A percentile compares a stretch with the other conserved stretches of the same genome.
Evolutionary conservation across 768 basidiomycete genomes (phyloP).

Genomic region (Tulasnella sp.): DNA sequence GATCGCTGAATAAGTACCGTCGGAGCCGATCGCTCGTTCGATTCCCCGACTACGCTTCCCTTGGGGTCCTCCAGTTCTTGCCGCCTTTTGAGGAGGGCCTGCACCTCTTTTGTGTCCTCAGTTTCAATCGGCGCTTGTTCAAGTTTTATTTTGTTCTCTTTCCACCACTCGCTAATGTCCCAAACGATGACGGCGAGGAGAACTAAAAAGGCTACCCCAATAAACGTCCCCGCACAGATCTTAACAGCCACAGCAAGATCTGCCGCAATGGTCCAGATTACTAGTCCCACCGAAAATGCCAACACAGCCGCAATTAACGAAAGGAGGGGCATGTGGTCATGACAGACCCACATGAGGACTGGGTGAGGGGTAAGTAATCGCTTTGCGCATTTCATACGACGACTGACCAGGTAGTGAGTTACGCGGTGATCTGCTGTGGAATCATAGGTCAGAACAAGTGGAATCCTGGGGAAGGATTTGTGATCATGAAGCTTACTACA

Average conservation of each 20-base stretch:
- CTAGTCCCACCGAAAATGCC: constrained; percentile 26
- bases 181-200: constrained; percentile 22
- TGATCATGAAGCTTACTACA: constrained; percentile 20
- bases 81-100: background rate
- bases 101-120: background rate
- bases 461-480: too few relatives aligned
- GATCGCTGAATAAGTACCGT: too few relatives aligned
- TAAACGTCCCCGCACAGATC: background rate
- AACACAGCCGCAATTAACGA: constrained; percentile 24
- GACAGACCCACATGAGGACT: constrained; percentile 26
- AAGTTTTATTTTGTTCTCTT: background rate
- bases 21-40: too few relatives aligned
- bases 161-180: constrained; percentile 22
- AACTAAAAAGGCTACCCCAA: constrained; percentile 21
- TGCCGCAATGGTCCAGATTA: constrained; percentile 9
- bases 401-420: constrained; percentile 17
- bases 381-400: background rate
- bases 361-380: background rate
- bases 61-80: too few relatives aligned
- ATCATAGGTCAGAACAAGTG: background rate
- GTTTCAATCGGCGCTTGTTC: background rate
- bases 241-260: background rate
- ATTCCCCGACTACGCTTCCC: too few relatives aligned
- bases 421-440: constrained; percentile 24
- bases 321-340: constrained; percentile 16